Base-by-base conservation (phyloP, 2,329 filamentous ascomycete species). In the Daldinia eschscholtzii region DNA sequence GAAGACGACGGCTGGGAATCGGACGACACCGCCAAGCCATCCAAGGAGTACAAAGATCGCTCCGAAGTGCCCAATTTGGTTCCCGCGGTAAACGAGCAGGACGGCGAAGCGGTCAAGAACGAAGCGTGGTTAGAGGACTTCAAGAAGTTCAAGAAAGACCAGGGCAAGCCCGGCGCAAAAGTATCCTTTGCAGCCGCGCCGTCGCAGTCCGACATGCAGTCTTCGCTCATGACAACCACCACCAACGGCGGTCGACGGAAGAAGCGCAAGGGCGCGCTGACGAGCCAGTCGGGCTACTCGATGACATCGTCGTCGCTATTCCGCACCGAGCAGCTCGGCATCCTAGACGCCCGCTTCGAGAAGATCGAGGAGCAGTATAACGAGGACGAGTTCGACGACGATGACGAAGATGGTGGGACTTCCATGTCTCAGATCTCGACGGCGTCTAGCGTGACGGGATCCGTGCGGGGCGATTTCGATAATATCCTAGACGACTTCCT, bases 191-290 rank as follows among this genome's bases (percentile, higher is more conserved):
- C 75, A 26, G 78, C 75, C 37, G 80, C 79, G 4, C 83, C 83
- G 1, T 84, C 86, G 0, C 86, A 86, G 15, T 91, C 89, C 2
- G 91, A 91, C 70, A 76, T 91, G 53, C 89, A 92, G 75, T 91
- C 88, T 1, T 92, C 92, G 5, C 84, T 91, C 73, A 87, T 92
- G 83, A 94, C 91, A 1, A 90, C 91, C 0, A 94, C 92, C 2
- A 91, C 92, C 1, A 92, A 91, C 69, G 93, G 92, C 39, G 93
- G 93, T 12, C 89, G 93, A 59, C 88, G 87, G 69, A 98, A 98
- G 90, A 98, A 97, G 88, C 90, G 95, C 77, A 98, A 97, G 84
- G 95, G 94, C 52, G 95, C 96, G 2, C 83, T 97, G 79, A 98
- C 95, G 3, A 93, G 92, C 72, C 91, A 92, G 0, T 96, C 94